Base-by-base conservation (phyloP, 495 filamentous ascomycete species). In the Neurospora terricola region DNA sequence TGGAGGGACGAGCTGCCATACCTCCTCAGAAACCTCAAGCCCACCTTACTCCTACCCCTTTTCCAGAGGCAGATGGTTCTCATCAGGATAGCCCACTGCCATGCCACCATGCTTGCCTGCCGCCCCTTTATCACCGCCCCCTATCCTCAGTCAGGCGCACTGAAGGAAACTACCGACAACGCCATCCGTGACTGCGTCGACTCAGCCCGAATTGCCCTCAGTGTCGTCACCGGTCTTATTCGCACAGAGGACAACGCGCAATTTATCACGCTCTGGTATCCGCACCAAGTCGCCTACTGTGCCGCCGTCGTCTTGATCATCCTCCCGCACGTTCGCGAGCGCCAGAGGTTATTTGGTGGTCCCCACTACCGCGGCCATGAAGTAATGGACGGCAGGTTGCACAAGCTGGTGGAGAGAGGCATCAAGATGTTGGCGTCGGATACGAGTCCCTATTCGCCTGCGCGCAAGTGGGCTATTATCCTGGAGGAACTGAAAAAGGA, bases 101-200 rank as follows among this genome's bases (percentile, higher is more conserved):
- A 89, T 72, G 86, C 86, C 5, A 82, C 84, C 71, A 89, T 90
- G 40, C 83, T 89, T 39, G 79, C 85, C 10, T 86, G 82, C n/a
- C 83, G 88, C n/a, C 87, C 86, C 48, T 87, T 88, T 37, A 80
- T 90, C 36, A 77, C 39, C 12, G 23, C 68, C 1, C 39, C 72
- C 21, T 79, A 80, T 30, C 73, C 77, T 30, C 12, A 45, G 2
- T 38, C 70, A 38, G 72, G 38, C 27, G 72, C 74, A 70, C 72
- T 48, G 72, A 74, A 72, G 38, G 77, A 77, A 38, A 75, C 82
- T 69, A 77, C 80, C 69, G 79, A 80, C 10, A 74, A 83, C 38
- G 79, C 62, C 38, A 72, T 87, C 7, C 77, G 78, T 9, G 83
- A 83, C 40, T 86, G 86, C 54, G 80, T 87, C 16, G 79, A 81